Evolutionary conservation across 345 rosid genomes (phyloP).

Genomic region (Erysimum cheiranthoides): DNA sequence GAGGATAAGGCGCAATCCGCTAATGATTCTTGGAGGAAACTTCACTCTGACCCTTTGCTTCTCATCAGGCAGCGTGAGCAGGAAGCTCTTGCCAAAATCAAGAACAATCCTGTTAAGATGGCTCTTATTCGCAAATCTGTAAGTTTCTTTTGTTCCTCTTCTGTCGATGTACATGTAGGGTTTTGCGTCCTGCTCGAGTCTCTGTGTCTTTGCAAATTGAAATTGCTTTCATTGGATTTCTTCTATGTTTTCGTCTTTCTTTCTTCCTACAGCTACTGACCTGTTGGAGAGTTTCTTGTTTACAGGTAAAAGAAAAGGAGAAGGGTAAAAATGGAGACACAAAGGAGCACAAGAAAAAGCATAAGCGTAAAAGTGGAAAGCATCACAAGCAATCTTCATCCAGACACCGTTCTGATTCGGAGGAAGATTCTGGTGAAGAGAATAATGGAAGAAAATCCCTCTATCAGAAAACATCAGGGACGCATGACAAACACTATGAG

Average conservation of each 20-base stretch:
- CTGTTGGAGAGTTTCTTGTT: conserved; percentile 14
- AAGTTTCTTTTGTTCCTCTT: conserved; percentile 27
- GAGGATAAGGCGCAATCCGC: conserved; percentile 88
- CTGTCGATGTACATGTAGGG: neutral
- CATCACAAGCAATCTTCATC: conserved; percentile 55
- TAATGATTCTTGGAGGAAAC: conserved; percentile 90
- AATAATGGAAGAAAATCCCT: conserved; percentile 43
- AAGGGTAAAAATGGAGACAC: conserved; percentile 53
- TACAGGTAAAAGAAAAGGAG: conserved; percentile 58
- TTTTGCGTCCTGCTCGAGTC: neutral
- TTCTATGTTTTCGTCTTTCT: conserved; percentile 1
- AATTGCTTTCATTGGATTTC: neutral
- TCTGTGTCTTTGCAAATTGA: neutral
- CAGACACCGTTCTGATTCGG: conserved; percentile 44
- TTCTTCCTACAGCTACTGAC: conserved; percentile 30
- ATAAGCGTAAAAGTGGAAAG: conserved; percentile 50
- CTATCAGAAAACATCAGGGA: conserved; percentile 37
- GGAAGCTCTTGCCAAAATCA: conserved; percentile 90
- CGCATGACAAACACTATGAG: conserved; percentile 42
- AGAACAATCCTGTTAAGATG: conserved; percentile 97
- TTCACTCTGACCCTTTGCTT: conserved; percentile 92
- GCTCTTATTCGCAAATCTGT: conserved; percentile 85
- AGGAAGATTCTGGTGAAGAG: conserved; percentile 44
- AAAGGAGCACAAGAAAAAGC: conserved; percentile 50
- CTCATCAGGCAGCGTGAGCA: conserved; percentile 94